These are phyloP conservation scores for Phytophthora macrochlamydospora DNA, from an alignment of 352 stramenopile species.

Conservation along the genomic window DNA sequence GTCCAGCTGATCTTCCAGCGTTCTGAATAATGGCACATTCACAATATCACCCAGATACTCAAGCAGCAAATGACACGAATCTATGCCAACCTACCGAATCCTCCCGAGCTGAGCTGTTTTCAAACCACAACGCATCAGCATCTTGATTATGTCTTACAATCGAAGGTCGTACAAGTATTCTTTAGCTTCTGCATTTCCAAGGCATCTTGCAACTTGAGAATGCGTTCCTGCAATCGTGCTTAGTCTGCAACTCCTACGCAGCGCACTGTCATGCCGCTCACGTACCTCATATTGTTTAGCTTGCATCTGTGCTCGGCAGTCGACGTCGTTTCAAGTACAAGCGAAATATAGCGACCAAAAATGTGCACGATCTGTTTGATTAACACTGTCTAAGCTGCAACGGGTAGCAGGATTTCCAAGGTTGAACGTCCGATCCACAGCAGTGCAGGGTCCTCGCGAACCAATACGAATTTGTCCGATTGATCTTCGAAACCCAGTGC, in stretches of 20 bases:
- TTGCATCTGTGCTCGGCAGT: conserved; percentile 40
- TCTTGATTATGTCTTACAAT: background rate
- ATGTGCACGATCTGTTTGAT: no score
- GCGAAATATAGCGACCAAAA: no score
- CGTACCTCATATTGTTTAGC: conserved; percentile 69
- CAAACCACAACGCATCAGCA: background rate
- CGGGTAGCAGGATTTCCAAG: conserved; percentile 55
- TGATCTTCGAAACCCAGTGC: conserved; percentile 76
- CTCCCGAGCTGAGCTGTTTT: conserved; percentile 60
- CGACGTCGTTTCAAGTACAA: background rate
- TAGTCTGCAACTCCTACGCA: background rate
- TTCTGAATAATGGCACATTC: conserved; percentile 13
- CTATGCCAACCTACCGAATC: conserved; percentile 35
- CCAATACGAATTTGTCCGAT: conserved; percentile 53
- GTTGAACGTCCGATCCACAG: conserved; percentile 73
- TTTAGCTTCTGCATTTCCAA: conserved; percentile 84
- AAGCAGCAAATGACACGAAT: background rate
- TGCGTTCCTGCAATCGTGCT: conserved; percentile 52
- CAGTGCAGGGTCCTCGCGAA: conserved; percentile 62
- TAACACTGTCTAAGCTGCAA: conserved; percentile 11
- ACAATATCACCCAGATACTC: no score
- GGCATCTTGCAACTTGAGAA: conserved; percentile 81
- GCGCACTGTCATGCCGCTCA: background rate
- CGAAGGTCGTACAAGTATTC: conserved; percentile 72
- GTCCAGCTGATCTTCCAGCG: conserved; percentile 69